Evolutionary conservation across 352 stramenopile species (phyloP).

Genomic region (Phytophthora uliginosa): DNA sequence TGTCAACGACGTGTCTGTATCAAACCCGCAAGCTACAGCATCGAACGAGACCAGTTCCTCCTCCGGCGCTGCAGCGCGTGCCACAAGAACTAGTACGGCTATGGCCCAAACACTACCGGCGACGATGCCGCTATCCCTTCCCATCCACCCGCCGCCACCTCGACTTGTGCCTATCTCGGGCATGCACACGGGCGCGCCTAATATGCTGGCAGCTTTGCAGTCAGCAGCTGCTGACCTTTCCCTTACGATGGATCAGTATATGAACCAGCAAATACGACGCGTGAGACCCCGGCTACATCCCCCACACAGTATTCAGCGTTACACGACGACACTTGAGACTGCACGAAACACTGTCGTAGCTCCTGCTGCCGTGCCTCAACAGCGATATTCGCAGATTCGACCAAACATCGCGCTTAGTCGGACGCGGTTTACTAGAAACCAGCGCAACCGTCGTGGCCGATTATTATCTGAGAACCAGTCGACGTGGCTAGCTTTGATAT

Average conservation of each 20-base stretch:
- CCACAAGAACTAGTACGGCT: slow-evolving; percentile 8
- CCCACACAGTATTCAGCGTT: slow-evolving; percentile 51
- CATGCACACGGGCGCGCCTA: slow-evolving; percentile 47
- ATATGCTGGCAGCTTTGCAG: slow-evolving; percentile 73
- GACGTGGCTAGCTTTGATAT: slow-evolving; percentile 89
- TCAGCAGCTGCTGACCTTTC: slow-evolving; percentile 67
- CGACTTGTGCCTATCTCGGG: slow-evolving; percentile 47
- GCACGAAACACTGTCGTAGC: slow-evolving; percentile 31
- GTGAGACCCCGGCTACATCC: slow-evolving; percentile 75
- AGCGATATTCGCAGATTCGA: slow-evolving; percentile 86
- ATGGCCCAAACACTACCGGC: slow-evolving; percentile 18
- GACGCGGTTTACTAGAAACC: slow-evolving; percentile 79
- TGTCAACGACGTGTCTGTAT: slow-evolving; percentile 68
- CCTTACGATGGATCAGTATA: slow-evolving; percentile 84
- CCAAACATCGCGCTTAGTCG: slow-evolving; percentile 88
- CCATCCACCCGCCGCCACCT: slow-evolving; percentile 46
- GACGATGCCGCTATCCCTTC: slow-evolving; percentile 45
- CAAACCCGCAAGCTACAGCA: slow-evolving; percentile 43
- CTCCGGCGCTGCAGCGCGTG: slow-evolving; percentile 22
- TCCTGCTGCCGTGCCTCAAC: slow-evolving; percentile 46
- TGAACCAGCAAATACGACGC: slow-evolving; percentile 85
- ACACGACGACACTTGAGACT: slow-evolving; percentile 40
- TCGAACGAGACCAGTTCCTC: slow-evolving; percentile 55
- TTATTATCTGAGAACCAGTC: slow-evolving; percentile 88
- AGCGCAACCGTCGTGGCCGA: slow-evolving; percentile 75